These are phyloP conservation scores for Kockiozyma suomiensis DNA, from an alignment of 805 yeast species.

Conservation along the genomic window DNA sequence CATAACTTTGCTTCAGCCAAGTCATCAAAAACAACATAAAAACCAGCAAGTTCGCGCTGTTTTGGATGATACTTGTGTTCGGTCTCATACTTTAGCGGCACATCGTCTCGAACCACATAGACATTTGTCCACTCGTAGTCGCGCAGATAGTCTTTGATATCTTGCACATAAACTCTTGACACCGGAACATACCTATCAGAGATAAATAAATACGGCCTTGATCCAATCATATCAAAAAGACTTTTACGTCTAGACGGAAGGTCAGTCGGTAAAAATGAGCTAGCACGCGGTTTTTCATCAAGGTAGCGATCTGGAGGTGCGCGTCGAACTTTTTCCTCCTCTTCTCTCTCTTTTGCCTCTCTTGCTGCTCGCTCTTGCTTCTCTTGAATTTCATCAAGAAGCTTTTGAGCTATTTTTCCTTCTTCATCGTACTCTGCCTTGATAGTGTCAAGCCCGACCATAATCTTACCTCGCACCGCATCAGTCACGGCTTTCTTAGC, in stretches of 20 bases:
- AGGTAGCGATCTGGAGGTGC: constrained; percentile 2
- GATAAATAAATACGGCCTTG: constrained; percentile 38
- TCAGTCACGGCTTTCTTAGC: constrained; percentile 52
- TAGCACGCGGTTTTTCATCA: neutral
- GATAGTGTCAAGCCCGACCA: constrained; percentile 56
- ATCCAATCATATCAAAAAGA: constrained; percentile 24
- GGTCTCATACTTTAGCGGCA: constrained; percentile 5
- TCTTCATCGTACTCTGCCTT: constrained; percentile 40
- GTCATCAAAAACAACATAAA: constrained; percentile 68
- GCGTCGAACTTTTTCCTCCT: constrained; percentile 21
- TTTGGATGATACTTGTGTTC: constrained; percentile 11
- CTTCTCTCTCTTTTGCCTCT: neutral
- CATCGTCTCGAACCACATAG: constrained; percentile 37
- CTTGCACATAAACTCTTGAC: constrained; percentile 52
- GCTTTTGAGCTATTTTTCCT: constrained; percentile 39
- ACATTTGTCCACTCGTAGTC: constrained; percentile 69
- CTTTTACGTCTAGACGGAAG: neutral
- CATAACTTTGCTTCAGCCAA: constrained; percentile 61
- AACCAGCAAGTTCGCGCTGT: constrained; percentile 60
- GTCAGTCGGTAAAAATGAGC: neutral
- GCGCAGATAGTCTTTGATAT: constrained; percentile 60
- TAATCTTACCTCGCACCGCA: constrained; percentile 47
- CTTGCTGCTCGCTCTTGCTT: constrained; percentile 5
- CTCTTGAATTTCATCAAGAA: constrained; percentile 19
- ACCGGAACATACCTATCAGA: constrained; percentile 37